Evolutionary conservation across 1,284 basidiomycete species (phyloP), one percentile per base, ranked within the genome.

Genomic region (Ustilago loliicola): DNA sequence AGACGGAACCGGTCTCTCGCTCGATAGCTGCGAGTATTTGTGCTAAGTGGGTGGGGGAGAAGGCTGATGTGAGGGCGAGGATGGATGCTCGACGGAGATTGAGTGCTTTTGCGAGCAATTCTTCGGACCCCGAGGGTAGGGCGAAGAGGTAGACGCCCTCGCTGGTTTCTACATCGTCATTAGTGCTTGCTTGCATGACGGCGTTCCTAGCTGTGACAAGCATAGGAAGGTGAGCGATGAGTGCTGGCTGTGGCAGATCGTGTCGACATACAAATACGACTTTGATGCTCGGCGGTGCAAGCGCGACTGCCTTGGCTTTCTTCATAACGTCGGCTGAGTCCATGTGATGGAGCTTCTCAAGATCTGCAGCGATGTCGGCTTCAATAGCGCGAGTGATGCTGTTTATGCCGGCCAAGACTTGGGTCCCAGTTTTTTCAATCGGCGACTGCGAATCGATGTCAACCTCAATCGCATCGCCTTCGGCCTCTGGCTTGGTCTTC

Each of bases 241-340:
- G 61, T 32, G 61, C 36, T 2, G 72, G 71, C 7, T 70, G 51
- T 3, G 66, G 54, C 1, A 73, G 25, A 34, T 80, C 74, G 36
- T 72, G 66, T 36, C 74, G 56, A 59, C 78, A 80, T 2, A 80
- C 78, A 34, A 80, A 77, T 13, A 80, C 63, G 19, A 74, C 29
- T 19, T 53, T 54, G 48, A 72, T 47, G 27, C 55, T 66, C 3
- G 54, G 36, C 2, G 54, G 45, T 13, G 34, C 11, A 8, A n/a
- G 9, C 3, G 19, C 21, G 13, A 25, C 38, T 4, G 40, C 42
- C 38, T 67, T 71, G 25, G 45, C 53, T 21, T 67, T 72, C 40
- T 55, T 30, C 38, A 57, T 63, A 25, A 2, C 27, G 19, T 61
- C 45, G n/a, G 23, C 32, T 13, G 45, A 29, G 4, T n/a, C 30